Evolutionary conservation across 768 basidiomycete genomes (phyloP), one percentile per base, ranked within the genome.

Genomic region (Hygrophorus pudorinus): DNA sequence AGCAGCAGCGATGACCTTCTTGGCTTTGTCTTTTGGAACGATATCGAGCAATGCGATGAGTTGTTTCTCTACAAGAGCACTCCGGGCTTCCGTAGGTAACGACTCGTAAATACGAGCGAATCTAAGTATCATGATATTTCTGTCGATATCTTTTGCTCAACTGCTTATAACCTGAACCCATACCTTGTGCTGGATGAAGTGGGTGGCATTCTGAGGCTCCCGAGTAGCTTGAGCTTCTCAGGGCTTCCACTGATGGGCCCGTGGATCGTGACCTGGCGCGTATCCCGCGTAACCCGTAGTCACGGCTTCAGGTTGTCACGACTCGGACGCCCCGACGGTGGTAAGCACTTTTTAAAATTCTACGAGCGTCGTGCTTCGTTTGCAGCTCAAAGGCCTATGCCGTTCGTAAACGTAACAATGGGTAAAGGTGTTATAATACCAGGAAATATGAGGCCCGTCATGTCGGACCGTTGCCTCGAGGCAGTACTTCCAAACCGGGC

Each of bases 51-150:
- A 61, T 4, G 70, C 65, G 0, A 63, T 60, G 17, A 81, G 63
- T 13, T 75, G 71, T 16, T 66, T 66, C 46, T 75, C 70, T 0
- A 80, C 61, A 24, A 81, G 56, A 1, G 52, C 52, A 4, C 64
- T 67, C 46, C 76, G 73, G 0, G 71, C 72, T 50, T 78, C 76
- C 7, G 63, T 61, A 0, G 80, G 75, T n/a, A 82, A 57, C 0
- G 67, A 50, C 28, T 71, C 67, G 59, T 71, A 79, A 1, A 76
- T 53, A 9, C 62, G 55, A 8, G 62, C 52, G 48, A 80, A 73
- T 41, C 76, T 78, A 53, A 6, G 13, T 5, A 17, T n/a, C n/a
- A n/a, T n/a, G n/a, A n/a, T 30, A 17, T 30, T 7, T 42, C 6
- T 8, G 7, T 39, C 38, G 24, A 27, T 20, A 6, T n/a, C 9